Conservation (phyloP, 495 filamentous ascomycete genomes). For the Mytilinidion resinicola region DNA sequence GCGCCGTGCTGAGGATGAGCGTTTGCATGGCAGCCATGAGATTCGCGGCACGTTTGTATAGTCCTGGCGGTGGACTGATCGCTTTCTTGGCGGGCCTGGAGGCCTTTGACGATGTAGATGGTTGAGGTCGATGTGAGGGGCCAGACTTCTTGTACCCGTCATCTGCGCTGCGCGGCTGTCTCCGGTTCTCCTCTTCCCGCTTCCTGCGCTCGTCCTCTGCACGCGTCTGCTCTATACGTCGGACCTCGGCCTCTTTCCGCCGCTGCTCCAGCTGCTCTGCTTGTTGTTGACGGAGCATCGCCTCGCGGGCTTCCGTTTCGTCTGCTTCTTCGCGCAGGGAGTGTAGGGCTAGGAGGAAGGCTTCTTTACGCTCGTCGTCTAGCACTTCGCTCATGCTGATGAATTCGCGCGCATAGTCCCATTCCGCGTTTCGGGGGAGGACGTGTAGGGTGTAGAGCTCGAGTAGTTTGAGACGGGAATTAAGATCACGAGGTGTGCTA, state of each 20-base stretch:
- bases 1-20: constrained; percentile 55
- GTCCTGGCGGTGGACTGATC: constrained; percentile 34
- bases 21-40: constrained; percentile 52
- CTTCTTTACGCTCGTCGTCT: constrained; percentile 86
- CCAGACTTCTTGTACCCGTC: constrained; percentile 18
- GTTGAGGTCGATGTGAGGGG: constrained; percentile 6
- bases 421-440: constrained; percentile 81
- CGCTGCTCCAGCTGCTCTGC: constrained; percentile 53
- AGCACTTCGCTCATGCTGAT: constrained; percentile 75
- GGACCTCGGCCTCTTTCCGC: constrained; percentile 46
- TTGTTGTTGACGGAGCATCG: constrained; percentile 52
- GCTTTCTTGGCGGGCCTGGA: constrained; percentile 35
- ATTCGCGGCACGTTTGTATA: constrained; percentile 46
- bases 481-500: constrained; percentile 65
- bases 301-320: constrained; percentile 62
- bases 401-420: constrained; percentile 90
- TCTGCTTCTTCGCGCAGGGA: constrained; percentile 60
- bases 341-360: constrained; percentile 65
- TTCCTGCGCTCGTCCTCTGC: constrained; percentile 49
- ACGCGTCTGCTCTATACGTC: constrained; percentile 53
- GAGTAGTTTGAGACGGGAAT: constrained; percentile 69
- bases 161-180: constrained; percentile 25
- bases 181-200: constrained; percentile 33
- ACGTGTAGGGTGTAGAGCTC: constrained; percentile 93
- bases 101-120: constrained; percentile 21